Evolutionary conservation across 495 filamentous ascomycete species (phyloP).

Genomic region (Penicillium crystallinum): DNA sequence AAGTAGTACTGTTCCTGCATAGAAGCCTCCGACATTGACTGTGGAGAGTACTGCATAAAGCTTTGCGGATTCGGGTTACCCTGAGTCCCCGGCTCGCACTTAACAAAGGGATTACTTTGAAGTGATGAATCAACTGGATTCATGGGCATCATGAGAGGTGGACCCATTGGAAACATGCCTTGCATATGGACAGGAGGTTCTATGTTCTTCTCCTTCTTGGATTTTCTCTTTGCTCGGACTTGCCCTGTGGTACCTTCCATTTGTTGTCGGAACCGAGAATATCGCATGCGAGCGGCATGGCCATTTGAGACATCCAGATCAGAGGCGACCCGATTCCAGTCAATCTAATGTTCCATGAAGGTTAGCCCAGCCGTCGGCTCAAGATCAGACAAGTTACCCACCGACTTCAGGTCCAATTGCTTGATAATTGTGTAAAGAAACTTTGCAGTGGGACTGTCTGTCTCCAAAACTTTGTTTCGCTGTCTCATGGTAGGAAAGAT

Average conservation of each 20-base stretch:
- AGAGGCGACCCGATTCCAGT: constrained; percentile 65
- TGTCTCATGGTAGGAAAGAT: constrained; percentile 17
- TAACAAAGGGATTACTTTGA: constrained; percentile 7
- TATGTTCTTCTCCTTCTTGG: constrained; percentile 13
- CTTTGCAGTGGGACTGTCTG: constrained; percentile 43
- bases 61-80: neutral
- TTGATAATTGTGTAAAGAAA: constrained; percentile 74
- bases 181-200: neutral
- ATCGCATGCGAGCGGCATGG: constrained; percentile 79
- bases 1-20: neutral
- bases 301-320: constrained; percentile 67
- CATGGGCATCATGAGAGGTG: neutral
- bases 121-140: neutral
- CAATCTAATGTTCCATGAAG: constrained; percentile 48
- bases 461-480: constrained; percentile 43
- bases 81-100: constrained; percentile 5
- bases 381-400: neutral
- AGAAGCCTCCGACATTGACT: neutral
- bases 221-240: constrained; percentile 7
- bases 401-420: constrained; percentile 68
- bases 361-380: neutral
- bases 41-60: neutral
- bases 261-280: constrained; percentile 60
- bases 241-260: constrained; percentile 46
- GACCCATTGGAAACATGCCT: neutral